These are phyloP conservation scores for Aureoboletus auriporus DNA, from an alignment of 768 basidiomycete genomes.

Conservation along the genomic window DNA sequence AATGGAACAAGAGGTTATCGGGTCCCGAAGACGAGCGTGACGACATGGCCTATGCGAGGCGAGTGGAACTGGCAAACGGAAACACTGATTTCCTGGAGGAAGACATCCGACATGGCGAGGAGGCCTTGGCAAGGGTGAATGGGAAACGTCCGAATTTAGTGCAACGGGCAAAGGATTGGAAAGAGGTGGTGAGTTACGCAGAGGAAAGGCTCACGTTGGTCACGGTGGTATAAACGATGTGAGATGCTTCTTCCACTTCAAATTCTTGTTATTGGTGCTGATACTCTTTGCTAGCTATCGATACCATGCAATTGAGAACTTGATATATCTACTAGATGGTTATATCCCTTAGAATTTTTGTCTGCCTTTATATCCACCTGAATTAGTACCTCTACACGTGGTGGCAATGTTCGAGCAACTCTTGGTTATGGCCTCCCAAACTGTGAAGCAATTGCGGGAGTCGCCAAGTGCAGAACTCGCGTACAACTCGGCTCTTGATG, in stretches of 20 bases:
- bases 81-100: slow-evolving; percentile 56
- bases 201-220: slow-evolving; percentile 13
- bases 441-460: slow-evolving; percentile 46
- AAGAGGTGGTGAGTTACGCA: slow-evolving; percentile 50
- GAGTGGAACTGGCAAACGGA: slow-evolving; percentile 41
- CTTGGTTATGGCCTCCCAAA: slow-evolving; percentile 35
- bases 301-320: no score
- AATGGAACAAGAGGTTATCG: slow-evolving; percentile 68
- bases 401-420: no score
- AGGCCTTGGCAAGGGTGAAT: slow-evolving; percentile 43
- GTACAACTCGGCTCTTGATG: slow-evolving; percentile 30
- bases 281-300: no score
- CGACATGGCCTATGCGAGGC: slow-evolving; percentile 51
- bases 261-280: no score
- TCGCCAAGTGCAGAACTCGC: slow-evolving; percentile 44
- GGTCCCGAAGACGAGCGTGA: slow-evolving; percentile 40
- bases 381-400: no score
- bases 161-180: slow-evolving; percentile 60
- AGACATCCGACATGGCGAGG: slow-evolving; percentile 28
- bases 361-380: no score
- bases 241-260: no score
- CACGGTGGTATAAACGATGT: neutral
- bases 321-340: no score
- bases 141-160: slow-evolving; percentile 38
- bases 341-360: no score